These are phyloP conservation scores for Aspergillus sp. DNA, from an alignment of 2,329 filamentous ascomycete species.

Conservation along the genomic window DNA sequence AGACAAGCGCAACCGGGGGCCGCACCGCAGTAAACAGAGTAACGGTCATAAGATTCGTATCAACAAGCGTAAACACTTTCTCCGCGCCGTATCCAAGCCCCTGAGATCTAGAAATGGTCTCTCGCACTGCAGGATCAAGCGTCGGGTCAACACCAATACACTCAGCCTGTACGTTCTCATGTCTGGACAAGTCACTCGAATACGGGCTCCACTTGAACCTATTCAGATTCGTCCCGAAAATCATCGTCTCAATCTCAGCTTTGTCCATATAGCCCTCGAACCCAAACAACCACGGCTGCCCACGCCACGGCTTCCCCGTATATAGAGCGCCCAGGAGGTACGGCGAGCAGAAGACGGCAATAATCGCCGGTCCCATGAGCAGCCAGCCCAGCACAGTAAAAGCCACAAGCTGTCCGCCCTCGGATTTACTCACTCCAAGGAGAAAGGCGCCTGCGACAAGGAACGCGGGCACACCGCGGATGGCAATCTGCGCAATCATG, in stretches of 20 bases:
- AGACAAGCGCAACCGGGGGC: conserved; percentile 44
- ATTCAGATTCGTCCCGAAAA: conserved; percentile 39
- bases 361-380: not conserved
- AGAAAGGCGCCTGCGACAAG: not conserved
- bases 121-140: not conserved
- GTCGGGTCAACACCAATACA: not conserved
- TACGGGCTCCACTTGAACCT: conserved; percentile 38
- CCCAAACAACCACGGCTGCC: conserved; percentile 46
- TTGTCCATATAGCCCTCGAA: conserved; percentile 45
- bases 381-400: not conserved
- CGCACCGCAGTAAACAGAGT: conserved; percentile 40
- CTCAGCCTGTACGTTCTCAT: not conserved
- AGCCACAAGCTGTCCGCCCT: not conserved
- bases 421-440: not conserved
- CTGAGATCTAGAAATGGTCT: not conserved
- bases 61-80: conserved; percentile 40
- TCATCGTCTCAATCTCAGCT: conserved; percentile 36
- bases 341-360: conserved; percentile 28
- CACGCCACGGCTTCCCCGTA: conserved; percentile 26
- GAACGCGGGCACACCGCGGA: not conserved
- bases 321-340: conserved; percentile 39
- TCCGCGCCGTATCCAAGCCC: not conserved
- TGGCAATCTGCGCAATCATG: conserved; percentile 8
- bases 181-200: not conserved
- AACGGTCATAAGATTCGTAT: conserved; percentile 46